phyloP scores from a whole-genome alignment of 768 basidiomycete species.

The Lactifluus hygrophoroides region DNA sequence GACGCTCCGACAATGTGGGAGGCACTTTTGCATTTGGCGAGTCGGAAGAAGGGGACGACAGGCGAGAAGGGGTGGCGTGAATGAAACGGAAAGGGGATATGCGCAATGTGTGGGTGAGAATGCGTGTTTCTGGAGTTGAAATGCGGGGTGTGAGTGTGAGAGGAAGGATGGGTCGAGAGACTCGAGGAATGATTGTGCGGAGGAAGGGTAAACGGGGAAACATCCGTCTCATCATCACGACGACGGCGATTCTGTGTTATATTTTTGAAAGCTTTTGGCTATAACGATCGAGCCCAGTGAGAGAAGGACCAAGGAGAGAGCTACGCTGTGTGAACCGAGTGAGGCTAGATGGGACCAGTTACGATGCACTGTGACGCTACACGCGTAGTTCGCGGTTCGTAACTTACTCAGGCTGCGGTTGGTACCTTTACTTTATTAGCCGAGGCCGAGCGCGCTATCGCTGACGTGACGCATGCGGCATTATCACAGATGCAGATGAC shows the following conservation, averaged over 20 bases:
- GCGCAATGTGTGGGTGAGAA: constrained; percentile 27
- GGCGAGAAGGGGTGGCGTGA: constrained; percentile 40
- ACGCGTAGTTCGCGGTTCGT: background rate
- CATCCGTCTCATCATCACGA: constrained; percentile 22
- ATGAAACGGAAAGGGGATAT: constrained; percentile 37
- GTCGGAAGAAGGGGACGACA: constrained; percentile 32
- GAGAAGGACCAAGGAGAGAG: background rate
- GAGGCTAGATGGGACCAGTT: background rate
- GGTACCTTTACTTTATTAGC: background rate
- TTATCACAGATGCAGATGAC: too few species aligned
- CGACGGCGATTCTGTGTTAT: background rate
- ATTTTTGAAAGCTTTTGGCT: background rate
- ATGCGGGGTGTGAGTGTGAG: constrained; percentile 36
- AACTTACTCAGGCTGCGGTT: too few species aligned
- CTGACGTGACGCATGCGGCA: too few species aligned
- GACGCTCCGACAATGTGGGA: constrained; percentile 54
- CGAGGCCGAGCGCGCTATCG: background rate
- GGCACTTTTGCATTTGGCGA: constrained; percentile 32
- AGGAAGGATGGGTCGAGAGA: constrained; percentile 40
- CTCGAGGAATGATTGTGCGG: constrained; percentile 36
- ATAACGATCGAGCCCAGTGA: background rate
- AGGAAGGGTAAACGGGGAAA: constrained; percentile 40
- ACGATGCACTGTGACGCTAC: background rate
- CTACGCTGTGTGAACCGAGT: background rate
- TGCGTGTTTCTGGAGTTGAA: constrained; percentile 26